A percentile compares a stretch with the other conserved stretches of the same genome.
These are phyloP conservation scores for Candolleomyces aberdarensis DNA, from an alignment of 768 basidiomycete species.

Conservation along the genomic window DNA sequence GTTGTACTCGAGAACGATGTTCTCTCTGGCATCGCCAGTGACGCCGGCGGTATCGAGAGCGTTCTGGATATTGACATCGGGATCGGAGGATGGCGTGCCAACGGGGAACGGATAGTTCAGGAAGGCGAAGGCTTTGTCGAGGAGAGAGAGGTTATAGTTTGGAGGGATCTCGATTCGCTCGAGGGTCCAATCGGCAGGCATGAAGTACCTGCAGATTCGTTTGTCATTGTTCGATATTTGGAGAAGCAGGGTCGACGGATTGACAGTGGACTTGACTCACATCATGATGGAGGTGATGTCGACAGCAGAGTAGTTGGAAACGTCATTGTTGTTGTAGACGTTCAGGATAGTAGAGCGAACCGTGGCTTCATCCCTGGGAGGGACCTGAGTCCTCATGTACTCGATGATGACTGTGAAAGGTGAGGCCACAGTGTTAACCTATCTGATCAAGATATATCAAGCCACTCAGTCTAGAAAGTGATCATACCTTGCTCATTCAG, in stretches of 20 bases:
- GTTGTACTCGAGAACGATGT: neutral
- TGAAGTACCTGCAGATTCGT: constrained; percentile 16
- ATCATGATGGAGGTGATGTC: constrained; percentile 18
- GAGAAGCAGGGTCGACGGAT: too few relatives aligned
- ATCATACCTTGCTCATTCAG: constrained; percentile 11
- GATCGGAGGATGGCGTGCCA: neutral
- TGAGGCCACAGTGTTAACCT: neutral
- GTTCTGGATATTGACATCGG: neutral
- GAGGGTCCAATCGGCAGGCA: constrained; percentile 14
- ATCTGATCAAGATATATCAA: neutral
- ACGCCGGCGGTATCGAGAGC: neutral
- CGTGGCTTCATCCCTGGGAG: constrained; percentile 4
- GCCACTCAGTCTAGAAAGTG: neutral
- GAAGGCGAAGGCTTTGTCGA: constrained; percentile 16
- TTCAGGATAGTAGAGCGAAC: constrained; percentile 12
- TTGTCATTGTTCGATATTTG: neutral
- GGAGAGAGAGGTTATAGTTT: constrained; percentile 12
- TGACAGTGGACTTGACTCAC: constrained; percentile 2
- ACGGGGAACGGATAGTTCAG: constrained; percentile 16
- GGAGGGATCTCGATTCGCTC: constrained; percentile 10
- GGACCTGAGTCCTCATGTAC: constrained; percentile 9
- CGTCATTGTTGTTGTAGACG: constrained; percentile 11
- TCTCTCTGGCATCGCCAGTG: neutral
- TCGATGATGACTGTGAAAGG: constrained; percentile 5
- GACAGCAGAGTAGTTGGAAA: constrained; percentile 13